Evolutionary conservation across 805 yeast genomes (phyloP).

Genomic region (Hanseniaspora opuntiae): DNA sequence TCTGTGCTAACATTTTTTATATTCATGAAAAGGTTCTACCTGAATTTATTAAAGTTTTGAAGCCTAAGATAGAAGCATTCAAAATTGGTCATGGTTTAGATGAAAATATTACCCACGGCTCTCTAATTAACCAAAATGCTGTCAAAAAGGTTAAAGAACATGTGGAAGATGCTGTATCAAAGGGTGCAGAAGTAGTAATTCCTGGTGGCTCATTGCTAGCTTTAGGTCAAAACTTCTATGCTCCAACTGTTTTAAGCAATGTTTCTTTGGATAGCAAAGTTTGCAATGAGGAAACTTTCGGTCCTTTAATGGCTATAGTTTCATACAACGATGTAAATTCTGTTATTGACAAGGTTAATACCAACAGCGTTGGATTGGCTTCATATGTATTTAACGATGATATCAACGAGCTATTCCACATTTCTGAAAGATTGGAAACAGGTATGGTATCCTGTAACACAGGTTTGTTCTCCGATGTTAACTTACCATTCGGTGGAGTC

Average conservation of each 20-base stretch:
- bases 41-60: conserved; percentile 33
- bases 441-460: conserved; percentile 56
- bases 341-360: conserved; percentile 42
- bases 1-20: conserved; percentile 47
- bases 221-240: conserved; percentile 38
- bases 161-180: conserved; percentile 37
- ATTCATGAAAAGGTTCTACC: conserved; percentile 41
- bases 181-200: conserved; percentile 38
- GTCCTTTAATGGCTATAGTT: conserved; percentile 48
- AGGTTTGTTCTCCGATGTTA: conserved; percentile 42
- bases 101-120: conserved; percentile 39
- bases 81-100: conserved; percentile 47
- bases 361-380: conserved; percentile 44
- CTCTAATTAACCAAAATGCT: conserved; percentile 39
- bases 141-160: conserved; percentile 43
- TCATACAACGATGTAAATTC: conserved; percentile 42
- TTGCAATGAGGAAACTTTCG: conserved; percentile 47
- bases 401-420: conserved; percentile 36
- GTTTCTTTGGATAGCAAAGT: conserved; percentile 40
- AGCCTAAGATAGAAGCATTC: conserved; percentile 33
- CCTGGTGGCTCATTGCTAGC: conserved; percentile 41
- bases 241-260: conserved; percentile 41
- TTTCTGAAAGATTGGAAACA: conserved; percentile 44
- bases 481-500: conserved; percentile 51
- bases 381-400: conserved; percentile 45